These are phyloP conservation scores for Ascosphaera apis DNA, from an alignment of 2,329 filamentous ascomycete genomes.

Conservation along the genomic window DNA sequence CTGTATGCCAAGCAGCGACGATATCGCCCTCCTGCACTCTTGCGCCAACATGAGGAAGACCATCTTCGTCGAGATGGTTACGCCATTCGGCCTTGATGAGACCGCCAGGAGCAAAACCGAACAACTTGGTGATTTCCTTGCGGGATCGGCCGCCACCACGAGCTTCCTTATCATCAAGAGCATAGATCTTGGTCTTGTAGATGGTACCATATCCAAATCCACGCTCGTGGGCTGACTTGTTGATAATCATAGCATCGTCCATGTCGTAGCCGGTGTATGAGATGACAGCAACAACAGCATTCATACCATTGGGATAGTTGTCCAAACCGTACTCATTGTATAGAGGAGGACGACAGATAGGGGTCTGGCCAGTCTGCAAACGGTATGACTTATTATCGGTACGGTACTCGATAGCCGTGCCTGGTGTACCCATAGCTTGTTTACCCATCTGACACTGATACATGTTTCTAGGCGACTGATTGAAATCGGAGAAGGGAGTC, in stretches of 20 bases:
- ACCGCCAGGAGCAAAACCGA: constrained; percentile 68
- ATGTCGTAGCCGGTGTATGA: constrained; percentile 99
- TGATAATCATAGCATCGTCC: constrained; percentile 99
- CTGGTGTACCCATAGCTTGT: constrained; percentile 95
- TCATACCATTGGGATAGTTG: constrained; percentile 93
- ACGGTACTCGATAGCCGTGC: constrained; percentile 58
- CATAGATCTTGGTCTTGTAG: constrained; percentile 90
- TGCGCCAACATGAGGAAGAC: constrained; percentile 58
- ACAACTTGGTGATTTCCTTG: constrained; percentile 55
- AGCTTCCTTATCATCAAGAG: constrained; percentile 54
- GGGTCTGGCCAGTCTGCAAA: constrained; percentile 86
- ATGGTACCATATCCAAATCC: constrained; percentile 91
- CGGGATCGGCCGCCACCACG: constrained; percentile 39
- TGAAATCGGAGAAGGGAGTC: constrained; percentile 97
- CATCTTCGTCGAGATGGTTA: constrained; percentile 61
- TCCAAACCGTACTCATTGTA: constrained; percentile 94
- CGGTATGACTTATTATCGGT: constrained; percentile 96
- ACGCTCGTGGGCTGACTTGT: constrained; percentile 88
- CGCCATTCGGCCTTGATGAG: constrained; percentile 48
- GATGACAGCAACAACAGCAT: constrained; percentile 89
- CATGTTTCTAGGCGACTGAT: constrained; percentile 97
- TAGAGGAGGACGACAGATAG: constrained; percentile 71
- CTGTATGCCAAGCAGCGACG: constrained; percentile 73
- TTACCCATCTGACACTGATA: constrained; percentile 99
- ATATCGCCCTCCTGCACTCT: constrained; percentile 60